These are phyloP conservation scores for Sugiyamaella qingdaonensis DNA, from an alignment of 805 yeast species.

Conservation along the genomic window DNA sequence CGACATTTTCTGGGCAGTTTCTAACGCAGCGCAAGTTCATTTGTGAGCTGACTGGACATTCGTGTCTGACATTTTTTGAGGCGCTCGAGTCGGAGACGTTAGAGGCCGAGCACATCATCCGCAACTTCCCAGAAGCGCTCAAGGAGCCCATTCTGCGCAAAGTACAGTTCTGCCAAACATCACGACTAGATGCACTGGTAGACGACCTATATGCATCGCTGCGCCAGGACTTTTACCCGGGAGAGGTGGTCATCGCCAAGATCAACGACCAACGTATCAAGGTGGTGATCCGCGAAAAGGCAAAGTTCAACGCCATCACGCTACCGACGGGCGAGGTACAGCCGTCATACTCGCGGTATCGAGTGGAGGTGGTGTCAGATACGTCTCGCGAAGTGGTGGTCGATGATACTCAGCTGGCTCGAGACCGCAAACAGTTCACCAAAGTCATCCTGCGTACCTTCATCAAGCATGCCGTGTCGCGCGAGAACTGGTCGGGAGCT, in stretches of 20 bases:
- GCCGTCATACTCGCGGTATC: conserved; percentile 62
- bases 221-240: conserved; percentile 84
- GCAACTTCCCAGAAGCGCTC: conserved; percentile 82
- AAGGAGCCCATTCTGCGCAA: conserved; percentile 87
- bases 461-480: conserved; percentile 68
- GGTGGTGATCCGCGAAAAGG: conserved; percentile 80
- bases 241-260: conserved; percentile 71
- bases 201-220: conserved; percentile 79
- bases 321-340: conserved; percentile 35
- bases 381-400: conserved; percentile 58
- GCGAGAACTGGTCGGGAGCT: conserved; percentile 77
- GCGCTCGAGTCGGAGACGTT: conserved; percentile 51
- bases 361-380: conserved; percentile 54
- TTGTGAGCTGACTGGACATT: conserved; percentile 93
- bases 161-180: conserved; percentile 74
- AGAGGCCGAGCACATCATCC: conserved; percentile 55
- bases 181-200: conserved; percentile 80
- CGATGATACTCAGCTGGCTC: conserved; percentile 64
- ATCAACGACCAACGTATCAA: conserved; percentile 40
- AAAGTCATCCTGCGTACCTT: conserved; percentile 89
- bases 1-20: neutral
- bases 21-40: conserved; percentile 60
- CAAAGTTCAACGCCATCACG: conserved; percentile 49
- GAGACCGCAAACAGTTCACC: conserved; percentile 85
- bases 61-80: conserved; percentile 85